Evolutionary conservation across 2,329 filamentous ascomycete genomes (phyloP).

Genomic region (Hypomyces perniciosus): DNA sequence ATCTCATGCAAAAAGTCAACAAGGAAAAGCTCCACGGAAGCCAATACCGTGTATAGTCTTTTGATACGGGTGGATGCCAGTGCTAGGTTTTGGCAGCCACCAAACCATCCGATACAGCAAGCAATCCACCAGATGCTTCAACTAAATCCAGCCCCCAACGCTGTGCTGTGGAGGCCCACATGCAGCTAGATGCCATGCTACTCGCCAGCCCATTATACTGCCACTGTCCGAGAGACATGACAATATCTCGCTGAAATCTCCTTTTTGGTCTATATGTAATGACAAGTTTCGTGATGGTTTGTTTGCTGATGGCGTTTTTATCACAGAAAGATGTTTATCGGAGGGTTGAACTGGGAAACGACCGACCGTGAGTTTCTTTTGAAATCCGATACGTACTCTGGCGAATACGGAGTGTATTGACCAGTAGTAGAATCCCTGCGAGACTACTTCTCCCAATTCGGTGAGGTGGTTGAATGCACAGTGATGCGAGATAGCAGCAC

Average conservation of each 20-base stretch:
- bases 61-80: too few species aligned
- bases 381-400: neutral
- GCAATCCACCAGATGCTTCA: too few species aligned
- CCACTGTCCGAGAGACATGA: too few species aligned
- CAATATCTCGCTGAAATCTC: neutral
- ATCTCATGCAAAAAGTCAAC: too few species aligned
- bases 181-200: too few species aligned
- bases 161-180: too few species aligned
- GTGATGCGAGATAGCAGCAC: constrained; percentile 98
- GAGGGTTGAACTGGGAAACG: constrained; percentile 97
- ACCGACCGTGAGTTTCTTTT: constrained; percentile 72
- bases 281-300: neutral
- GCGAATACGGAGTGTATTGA: constrained; percentile 12
- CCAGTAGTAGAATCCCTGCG: constrained; percentile 73
- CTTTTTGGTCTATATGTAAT: neutral
- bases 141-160: too few species aligned
- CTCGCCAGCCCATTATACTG: too few species aligned
- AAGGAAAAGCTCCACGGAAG: too few species aligned
- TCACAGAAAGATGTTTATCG: constrained; percentile 97
- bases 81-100: too few species aligned
- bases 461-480: constrained; percentile 94
- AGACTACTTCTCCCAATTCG: constrained; percentile 96
- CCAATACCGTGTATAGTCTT: too few species aligned
- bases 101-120: too few species aligned
- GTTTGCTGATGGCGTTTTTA: constrained; percentile 1